Percentiles rank a stretch among this genome's conserved stretches.
phyloP scores from a whole-genome alignment of 345 rosid genomes.

The Citrus inodora region DNA sequence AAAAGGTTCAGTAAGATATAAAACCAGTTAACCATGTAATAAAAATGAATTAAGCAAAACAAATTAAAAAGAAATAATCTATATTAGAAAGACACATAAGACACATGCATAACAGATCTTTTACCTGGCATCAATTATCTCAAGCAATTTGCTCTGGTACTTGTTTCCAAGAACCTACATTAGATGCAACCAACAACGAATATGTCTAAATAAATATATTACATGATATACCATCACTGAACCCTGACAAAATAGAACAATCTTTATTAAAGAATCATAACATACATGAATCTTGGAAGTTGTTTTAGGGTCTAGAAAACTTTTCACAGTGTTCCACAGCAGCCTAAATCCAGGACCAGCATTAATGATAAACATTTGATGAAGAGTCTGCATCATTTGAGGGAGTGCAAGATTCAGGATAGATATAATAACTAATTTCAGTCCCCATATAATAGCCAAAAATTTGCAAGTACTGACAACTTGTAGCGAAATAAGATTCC shows the following conservation, averaged over 20 bases:
- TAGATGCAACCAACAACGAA: conserved; percentile 18
- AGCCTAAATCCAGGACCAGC: conserved; percentile 92
- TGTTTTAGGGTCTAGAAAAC: conserved; percentile 95
- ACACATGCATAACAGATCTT: neutral
- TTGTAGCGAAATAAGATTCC: conserved; percentile 4
- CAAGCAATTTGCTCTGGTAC: conserved; percentile 81
- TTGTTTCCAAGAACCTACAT: conserved; percentile 92
- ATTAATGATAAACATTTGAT: conserved; percentile 96
- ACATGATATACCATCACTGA: neutral
- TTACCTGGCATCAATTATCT: conserved; percentile 84
- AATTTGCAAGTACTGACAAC: neutral
- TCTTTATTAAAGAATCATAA: neutral
- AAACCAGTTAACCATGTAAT: neutral
- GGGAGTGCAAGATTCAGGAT: conserved; percentile 11
- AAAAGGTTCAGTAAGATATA: neutral
- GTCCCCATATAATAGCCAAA: neutral
- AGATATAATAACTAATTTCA: neutral
- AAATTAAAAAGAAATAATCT: neutral
- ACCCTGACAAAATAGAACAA: neutral
- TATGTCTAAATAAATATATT: neutral
- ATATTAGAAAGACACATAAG: neutral
- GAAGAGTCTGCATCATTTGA: conserved; percentile 73
- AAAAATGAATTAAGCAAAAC: neutral
- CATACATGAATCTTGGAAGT: conserved; percentile 93
- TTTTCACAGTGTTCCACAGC: conserved; percentile 84